Percentiles rank a stretch among this genome's conserved stretches.
Evolutionary conservation across 1,284 basidiomycete species (phyloP).

Genomic region (Omphalotus olearius): DNA sequence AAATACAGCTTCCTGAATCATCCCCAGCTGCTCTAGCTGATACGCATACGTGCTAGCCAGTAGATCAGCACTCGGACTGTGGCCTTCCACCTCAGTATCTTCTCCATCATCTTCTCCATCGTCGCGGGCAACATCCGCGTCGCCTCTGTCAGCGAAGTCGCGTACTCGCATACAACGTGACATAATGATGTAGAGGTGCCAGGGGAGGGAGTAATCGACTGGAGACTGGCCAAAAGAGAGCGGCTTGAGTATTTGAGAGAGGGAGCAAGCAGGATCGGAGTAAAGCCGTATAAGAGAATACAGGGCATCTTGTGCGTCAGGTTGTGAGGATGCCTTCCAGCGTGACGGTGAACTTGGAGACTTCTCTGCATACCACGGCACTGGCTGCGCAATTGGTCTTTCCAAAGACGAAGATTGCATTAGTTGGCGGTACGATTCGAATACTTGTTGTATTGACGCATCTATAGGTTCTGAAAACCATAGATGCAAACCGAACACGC

Average conservation of each 20-base stretch:
- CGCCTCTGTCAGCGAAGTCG: constrained; percentile 81
- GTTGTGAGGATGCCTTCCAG: constrained; percentile 5
- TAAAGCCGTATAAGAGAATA: constrained; percentile 83
- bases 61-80: constrained; percentile 80
- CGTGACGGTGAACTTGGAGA: constrained; percentile 14
- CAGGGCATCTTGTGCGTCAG: constrained; percentile 56
- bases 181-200: constrained; percentile 92
- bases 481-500: constrained; percentile 85
- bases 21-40: constrained; percentile 79
- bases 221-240: constrained; percentile 76
- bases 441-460: constrained; percentile 65
- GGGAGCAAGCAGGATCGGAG: constrained; percentile 62
- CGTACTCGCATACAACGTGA: constrained; percentile 78
- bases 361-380: constrained; percentile 63
- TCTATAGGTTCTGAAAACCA: constrained; percentile 87
- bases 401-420: constrained; percentile 37
- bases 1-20: constrained; percentile 86
- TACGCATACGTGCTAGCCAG: constrained; percentile 83
- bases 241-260: constrained; percentile 61
- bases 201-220: constrained; percentile 80
- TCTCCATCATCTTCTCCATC: constrained; percentile 29
- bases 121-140: constrained; percentile 29
- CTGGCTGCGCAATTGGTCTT: constrained; percentile 50
- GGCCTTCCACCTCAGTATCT: constrained; percentile 48
- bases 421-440: constrained; percentile 63